phyloP scores from a whole-genome alignment of 306 rosid species.

The Crotalaria pallida region DNA sequence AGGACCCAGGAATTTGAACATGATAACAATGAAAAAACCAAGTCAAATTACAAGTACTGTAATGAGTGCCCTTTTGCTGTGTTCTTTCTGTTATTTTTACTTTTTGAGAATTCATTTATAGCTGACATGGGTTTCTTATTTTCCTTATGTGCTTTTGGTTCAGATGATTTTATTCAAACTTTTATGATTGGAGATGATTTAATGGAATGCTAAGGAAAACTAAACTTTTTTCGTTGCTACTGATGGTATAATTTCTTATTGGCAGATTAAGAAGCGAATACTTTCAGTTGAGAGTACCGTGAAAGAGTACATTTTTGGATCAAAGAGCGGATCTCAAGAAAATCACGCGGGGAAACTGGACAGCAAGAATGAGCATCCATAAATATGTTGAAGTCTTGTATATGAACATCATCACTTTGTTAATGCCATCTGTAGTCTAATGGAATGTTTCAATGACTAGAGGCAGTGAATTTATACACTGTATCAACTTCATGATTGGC shows the following conservation, averaged over 20 bases:
- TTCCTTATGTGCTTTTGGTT: background rate
- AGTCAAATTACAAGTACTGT: background rate
- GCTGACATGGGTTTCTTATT: background rate
- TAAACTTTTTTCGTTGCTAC: background rate
- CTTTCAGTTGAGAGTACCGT: constrained; percentile 49
- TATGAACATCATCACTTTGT: constrained; percentile 16
- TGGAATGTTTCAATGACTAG: constrained; percentile 14
- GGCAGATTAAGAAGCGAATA: constrained; percentile 69
- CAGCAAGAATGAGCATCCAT: constrained; percentile 44
- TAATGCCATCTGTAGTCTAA: constrained; percentile 2
- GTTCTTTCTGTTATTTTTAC: background rate
- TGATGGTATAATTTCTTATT: constrained; percentile 26
- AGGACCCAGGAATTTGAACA: background rate
- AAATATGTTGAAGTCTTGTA: constrained; percentile 21
- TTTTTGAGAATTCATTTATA: background rate
- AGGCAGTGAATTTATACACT: background rate
- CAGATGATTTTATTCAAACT: background rate
- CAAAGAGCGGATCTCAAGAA: constrained; percentile 45
- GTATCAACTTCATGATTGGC: background rate
- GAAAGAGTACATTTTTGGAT: constrained; percentile 62
- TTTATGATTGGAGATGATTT: background rate
- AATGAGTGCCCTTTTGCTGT: background rate
- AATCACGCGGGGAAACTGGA: constrained; percentile 31
- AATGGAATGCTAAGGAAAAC: background rate
- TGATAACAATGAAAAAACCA: background rate